phyloP scores from a whole-genome alignment of 2,329 filamentous ascomycete genomes.

The Magnaporthales sp. region DNA sequence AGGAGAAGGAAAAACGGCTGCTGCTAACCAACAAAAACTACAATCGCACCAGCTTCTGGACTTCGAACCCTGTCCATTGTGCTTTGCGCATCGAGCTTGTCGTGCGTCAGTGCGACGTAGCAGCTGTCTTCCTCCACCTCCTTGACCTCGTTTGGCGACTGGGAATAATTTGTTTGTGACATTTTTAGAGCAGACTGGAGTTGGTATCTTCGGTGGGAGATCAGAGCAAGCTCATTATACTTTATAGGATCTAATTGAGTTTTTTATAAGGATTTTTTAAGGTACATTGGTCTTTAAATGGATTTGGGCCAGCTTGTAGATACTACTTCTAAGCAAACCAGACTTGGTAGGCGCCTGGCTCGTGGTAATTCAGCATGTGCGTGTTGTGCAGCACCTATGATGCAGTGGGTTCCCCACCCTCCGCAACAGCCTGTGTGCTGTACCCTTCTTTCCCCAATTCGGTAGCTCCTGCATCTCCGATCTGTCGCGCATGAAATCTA shows the following conservation, averaged over 20 bases:
- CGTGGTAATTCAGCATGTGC: background rate
- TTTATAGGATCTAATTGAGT: background rate
- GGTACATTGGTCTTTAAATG: background rate
- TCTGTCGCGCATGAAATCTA: conserved; percentile 10
- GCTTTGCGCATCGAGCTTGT: conserved; percentile 45
- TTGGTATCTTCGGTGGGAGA: background rate
- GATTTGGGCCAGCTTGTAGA: no score
- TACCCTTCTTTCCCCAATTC: background rate
- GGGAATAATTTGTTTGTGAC: background rate
- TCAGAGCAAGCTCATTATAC: background rate
- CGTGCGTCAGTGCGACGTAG: conserved; percentile 60
- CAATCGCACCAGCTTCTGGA: conserved; percentile 65
- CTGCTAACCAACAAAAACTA: conserved; percentile 59
- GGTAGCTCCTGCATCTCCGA: conserved; percentile 6
- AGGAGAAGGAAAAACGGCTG: background rate
- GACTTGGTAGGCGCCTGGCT: background rate
- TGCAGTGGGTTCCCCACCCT: background rate
- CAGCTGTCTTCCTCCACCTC: conserved; percentile 29
- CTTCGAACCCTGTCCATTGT: conserved; percentile 62
- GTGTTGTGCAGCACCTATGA: background rate
- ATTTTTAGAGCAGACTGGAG: background rate
- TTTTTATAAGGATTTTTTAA: background rate
- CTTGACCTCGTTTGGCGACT: background rate
- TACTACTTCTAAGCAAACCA: no score
- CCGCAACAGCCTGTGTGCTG: background rate